Base-by-base conservation (phyloP, 805 yeast species). In the Candida hungchunana region DNA sequence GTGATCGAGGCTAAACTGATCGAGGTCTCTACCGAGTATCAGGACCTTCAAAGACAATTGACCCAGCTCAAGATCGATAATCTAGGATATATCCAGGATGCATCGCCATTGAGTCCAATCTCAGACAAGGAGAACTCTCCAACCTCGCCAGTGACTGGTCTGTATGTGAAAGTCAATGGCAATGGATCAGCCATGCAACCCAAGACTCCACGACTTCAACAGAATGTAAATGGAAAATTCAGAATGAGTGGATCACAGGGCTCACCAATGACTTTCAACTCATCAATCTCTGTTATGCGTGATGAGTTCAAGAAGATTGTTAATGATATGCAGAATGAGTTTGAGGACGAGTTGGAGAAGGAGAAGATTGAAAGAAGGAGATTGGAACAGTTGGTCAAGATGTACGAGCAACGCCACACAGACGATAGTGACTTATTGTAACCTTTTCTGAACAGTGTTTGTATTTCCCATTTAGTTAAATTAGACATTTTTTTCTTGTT, bases 221-320 rank as follows among this genome's bases (percentile, higher is more conserved):
- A 44, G 32, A 50, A 21, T 36, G 37, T 26, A 36, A 44, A 24
- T 34, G n/a, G n/a, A 6, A 37, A 28, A 29, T 22, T n/a, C 19
- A 29, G 31, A 18, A 12, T 22, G 11, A 28, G 34, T 14, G 32
- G 32, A 7, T 36, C 47, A 7, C 38, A 55, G 4, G 26, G 41
- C 6, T 45, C 57, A 6, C 50, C 58, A 10, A 28, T 34, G 34
- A 51, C 48, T 28, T 50, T 61, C 40, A 60, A 59, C 31, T 63
- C 71, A 1, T 46, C 54, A 44, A 73, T 73, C 25, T 71, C 79
- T 0, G 77, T 81, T 3, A 61, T 82, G 57, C 64, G 85, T 38
- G 67, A 73, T 43, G 88, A 82, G 56, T 82, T 82, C 61, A 81
- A 75, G 56, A 79, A 75, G 47, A 61, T 81, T 32, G 77, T 82